Evolutionary conservation across 1,284 basidiomycete species (phyloP).

Genomic region (Wallemia hederae): DNA sequence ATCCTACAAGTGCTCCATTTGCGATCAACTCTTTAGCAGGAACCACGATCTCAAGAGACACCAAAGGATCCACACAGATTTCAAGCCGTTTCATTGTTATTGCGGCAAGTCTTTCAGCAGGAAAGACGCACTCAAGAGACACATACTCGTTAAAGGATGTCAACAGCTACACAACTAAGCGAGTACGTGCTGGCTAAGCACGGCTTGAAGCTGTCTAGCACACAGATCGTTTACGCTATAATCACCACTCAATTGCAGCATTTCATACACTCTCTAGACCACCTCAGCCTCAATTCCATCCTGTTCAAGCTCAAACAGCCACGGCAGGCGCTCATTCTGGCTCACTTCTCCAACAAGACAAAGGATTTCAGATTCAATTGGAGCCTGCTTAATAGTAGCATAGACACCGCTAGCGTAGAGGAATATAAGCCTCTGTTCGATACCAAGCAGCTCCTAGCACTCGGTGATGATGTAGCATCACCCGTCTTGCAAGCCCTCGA

Average conservation of each 20-base stretch:
- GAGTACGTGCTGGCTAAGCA: neutral
- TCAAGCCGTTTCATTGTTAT: constrained; percentile 1
- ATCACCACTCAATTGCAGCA: neutral
- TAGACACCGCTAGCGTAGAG: too few relatives aligned
- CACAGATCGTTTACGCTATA: neutral
- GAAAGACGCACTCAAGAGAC: constrained; percentile 6
- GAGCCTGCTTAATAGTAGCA: neutral
- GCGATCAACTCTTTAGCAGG: constrained; percentile 3
- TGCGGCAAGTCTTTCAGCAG: constrained; percentile 5
- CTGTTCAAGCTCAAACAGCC: too few relatives aligned
- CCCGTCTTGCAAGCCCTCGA: neutral
- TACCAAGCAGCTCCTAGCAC: neutral
- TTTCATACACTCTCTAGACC: neutral
- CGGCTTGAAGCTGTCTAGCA: neutral
- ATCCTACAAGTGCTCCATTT: constrained; percentile 3
- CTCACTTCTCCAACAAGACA: neutral
- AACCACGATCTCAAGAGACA: constrained; percentile 6
- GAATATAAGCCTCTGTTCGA: neutral
- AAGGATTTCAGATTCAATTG: neutral
- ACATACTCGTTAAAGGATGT: constrained; percentile 6
- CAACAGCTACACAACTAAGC: too few relatives aligned
- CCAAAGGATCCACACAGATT: neutral
- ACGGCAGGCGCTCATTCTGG: too few relatives aligned
- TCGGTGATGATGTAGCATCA: neutral
- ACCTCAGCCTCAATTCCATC: too few relatives aligned